These are phyloP conservation scores for Ramaria rubella DNA, from an alignment of 768 basidiomycete genomes.

Conservation along the genomic window DNA sequence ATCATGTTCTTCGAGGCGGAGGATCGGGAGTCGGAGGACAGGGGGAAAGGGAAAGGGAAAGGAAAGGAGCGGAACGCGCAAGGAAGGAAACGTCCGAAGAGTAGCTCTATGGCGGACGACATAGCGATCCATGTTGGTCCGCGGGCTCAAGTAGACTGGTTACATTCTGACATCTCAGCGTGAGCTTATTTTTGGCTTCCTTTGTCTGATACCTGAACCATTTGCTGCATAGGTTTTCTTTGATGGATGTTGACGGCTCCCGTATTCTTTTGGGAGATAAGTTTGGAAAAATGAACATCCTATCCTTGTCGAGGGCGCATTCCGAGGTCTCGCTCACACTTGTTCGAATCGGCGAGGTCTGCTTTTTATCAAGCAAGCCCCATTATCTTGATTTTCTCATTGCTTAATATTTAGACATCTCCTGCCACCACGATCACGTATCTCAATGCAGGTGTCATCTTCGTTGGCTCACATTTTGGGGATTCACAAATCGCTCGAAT, in stretches of 20 bases:
- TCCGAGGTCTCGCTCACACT: conserved; percentile 39
- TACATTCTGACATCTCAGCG: conserved; percentile 69
- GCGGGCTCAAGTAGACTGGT: conserved; percentile 58
- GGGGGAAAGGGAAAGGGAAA: conserved; percentile 28
- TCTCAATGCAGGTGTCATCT: conserved; percentile 61
- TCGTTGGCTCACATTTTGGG: conserved; percentile 75
- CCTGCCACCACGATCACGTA: conserved; percentile 67
- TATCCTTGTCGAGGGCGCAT: conserved; percentile 42
- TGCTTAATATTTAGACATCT: conserved; percentile 45
- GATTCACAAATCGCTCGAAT: conserved; percentile 74
- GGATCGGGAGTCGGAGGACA: conserved; percentile 39
- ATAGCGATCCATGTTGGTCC: conserved; percentile 35
- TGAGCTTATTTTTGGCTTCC: conserved; percentile 29
- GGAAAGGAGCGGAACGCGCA: not conserved
- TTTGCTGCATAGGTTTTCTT: conserved; percentile 7
- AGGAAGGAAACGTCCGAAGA: conserved; percentile 35
- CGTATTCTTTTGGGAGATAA: conserved; percentile 61
- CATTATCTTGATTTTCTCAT: not conserved
- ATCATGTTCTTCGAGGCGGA: conserved; percentile 57
- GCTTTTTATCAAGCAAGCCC: conserved; percentile 12
- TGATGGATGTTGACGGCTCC: conserved; percentile 38
- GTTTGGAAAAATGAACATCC: conserved; percentile 62
- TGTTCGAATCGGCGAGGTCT: conserved; percentile 67
- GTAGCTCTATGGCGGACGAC: conserved; percentile 49
- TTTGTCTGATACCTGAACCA: not conserved